Evolutionary conservation across 2,329 filamentous ascomycete genomes (phyloP).

Genomic region (Trichoderma arundinaceum): DNA sequence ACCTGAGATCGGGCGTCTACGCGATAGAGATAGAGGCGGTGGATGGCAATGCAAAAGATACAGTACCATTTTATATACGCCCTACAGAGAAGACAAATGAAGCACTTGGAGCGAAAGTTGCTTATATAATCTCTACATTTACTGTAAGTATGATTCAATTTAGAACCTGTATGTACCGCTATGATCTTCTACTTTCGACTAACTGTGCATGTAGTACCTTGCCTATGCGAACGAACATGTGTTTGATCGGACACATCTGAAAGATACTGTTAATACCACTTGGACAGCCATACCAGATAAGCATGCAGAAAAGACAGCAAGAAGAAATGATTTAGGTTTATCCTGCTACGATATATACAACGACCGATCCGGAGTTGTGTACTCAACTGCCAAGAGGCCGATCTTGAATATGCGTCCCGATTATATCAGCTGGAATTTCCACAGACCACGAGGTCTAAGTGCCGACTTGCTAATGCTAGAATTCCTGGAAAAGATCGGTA

Average conservation of each 20-base stretch:
- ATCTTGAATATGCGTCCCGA: too few species aligned
- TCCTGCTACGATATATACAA: conserved; percentile 7
- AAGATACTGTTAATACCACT: not conserved
- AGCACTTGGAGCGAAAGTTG: conserved; percentile 2
- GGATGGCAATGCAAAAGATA: not conserved
- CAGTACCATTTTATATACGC: not conserved
- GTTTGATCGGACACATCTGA: conserved; percentile 6
- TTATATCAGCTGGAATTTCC: too few species aligned
- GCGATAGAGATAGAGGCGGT: conserved; percentile 1
- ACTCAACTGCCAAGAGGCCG: not conserved
- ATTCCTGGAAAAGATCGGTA: not conserved
- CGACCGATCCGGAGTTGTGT: conserved; percentile 1
- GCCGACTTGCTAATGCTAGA: conserved; percentile 7
- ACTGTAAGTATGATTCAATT: not conserved
- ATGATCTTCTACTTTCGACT: too few species aligned
- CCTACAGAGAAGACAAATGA: not conserved
- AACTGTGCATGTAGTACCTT: not conserved
- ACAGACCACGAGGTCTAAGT: conserved; percentile 5
- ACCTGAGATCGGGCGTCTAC: conserved; percentile 1
- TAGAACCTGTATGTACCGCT: too few species aligned
- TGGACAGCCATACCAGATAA: conserved; percentile 12
- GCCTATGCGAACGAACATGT: conserved; percentile 13
- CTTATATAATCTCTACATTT: not conserved
- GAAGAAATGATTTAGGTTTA: not conserved
- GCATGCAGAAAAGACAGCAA: not conserved